Percentiles rank a stretch among this genome's conserved stretches.
Conservation (phyloP, 179 eudicot species). For the Silene noctiflora region DNA sequence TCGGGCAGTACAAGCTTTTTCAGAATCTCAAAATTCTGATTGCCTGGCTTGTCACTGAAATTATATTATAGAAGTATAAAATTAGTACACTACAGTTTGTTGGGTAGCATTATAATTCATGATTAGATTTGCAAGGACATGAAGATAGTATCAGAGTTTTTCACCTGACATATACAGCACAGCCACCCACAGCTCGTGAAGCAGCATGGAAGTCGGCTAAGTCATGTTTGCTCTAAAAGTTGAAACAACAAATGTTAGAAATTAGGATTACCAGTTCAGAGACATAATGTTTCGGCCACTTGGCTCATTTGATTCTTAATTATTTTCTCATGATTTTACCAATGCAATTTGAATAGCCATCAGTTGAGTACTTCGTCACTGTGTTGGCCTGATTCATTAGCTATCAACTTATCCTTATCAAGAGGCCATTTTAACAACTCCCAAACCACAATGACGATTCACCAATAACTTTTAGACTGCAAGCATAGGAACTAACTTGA, state of each 20-base stretch:
- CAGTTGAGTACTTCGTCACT: no score
- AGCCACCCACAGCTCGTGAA: conserved; percentile 73
- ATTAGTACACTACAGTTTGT: neutral
- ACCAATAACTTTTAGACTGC: neutral
- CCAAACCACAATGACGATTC: no score
- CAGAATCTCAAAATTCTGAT: conserved; percentile 61
- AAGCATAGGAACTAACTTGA: neutral
- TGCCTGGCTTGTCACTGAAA: conserved; percentile 68
- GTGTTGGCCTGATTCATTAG: no score
- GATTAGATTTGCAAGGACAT: no score
- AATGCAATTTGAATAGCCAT: neutral
- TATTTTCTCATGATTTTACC: neutral
- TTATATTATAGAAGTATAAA: neutral
- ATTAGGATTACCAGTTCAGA: neutral
- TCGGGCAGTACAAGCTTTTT: conserved; percentile 62
- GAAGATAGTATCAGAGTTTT: neutral
- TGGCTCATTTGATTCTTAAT: neutral
- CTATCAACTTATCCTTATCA: no score
- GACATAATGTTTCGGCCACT: neutral
- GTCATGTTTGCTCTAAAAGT: conserved; percentile 58
- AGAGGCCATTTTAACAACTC: no score
- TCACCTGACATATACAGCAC: conserved; percentile 78
- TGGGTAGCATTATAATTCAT: no score
- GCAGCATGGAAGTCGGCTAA: conserved; percentile 75
- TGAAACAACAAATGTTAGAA: conserved; percentile 7